phyloP scores from a whole-genome alignment of 2,329 filamentous ascomycete species.

The Apiospora kogelbergensis region DNA sequence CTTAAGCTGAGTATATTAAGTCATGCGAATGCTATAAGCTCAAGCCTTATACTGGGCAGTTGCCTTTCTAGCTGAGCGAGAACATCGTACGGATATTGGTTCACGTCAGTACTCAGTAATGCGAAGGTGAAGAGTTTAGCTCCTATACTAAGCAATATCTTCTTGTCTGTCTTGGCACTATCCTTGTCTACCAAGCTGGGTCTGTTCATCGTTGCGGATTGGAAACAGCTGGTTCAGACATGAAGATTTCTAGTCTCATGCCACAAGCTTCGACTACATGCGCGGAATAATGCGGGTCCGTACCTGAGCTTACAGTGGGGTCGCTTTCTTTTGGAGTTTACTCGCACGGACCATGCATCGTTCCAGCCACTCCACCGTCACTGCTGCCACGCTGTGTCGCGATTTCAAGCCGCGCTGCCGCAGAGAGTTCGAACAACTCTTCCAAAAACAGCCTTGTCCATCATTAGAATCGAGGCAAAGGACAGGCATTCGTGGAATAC shows the following conservation, averaged over 20 bases:
- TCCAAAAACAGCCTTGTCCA: neutral
- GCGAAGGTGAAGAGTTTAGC: slow-evolving; percentile 1
- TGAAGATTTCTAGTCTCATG: too few species aligned
- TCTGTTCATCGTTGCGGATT: too few species aligned
- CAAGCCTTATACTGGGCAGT: too few species aligned
- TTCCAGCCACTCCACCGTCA: neutral
- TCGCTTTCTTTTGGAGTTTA: neutral
- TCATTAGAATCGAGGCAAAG: neutral
- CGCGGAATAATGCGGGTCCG: neutral
- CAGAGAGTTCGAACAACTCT: neutral
- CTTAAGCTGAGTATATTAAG: too few species aligned
- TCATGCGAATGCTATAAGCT: too few species aligned
- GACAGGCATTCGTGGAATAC: neutral
- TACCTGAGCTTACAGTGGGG: neutral
- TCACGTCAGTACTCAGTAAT: slow-evolving; percentile 7
- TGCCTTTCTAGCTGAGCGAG: too few species aligned
- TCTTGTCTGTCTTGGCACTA: neutral
- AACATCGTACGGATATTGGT: too few species aligned
- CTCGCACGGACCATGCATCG: neutral
- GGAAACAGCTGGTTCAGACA: too few species aligned
- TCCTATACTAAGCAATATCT: neutral
- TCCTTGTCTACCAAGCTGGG: neutral
- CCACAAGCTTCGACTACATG: neutral
- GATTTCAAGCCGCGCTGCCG: neutral
- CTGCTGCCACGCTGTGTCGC: neutral